A percentile compares a stretch with the other conserved stretches of the same genome.
These are phyloP conservation scores for Amaranthus cruentus DNA, from an alignment of 148 eudicot species.

Conservation along the genomic window DNA sequence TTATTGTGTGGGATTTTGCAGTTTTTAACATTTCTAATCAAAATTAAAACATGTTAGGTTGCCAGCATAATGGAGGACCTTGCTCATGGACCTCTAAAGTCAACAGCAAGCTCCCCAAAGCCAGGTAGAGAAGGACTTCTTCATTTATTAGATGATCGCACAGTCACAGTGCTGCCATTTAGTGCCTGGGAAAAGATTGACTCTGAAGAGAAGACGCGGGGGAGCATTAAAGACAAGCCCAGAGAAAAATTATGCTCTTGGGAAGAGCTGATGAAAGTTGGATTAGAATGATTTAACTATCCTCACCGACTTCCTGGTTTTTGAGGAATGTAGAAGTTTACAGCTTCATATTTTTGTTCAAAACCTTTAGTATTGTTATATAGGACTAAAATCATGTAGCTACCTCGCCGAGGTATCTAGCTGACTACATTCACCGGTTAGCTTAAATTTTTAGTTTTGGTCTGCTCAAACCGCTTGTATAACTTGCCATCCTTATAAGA, in stretches of 20 bases:
- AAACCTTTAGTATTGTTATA: neutral
- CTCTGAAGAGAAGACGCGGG: slow-evolving; percentile 61
- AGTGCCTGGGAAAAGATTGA: slow-evolving; percentile 81
- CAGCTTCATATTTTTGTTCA: neutral
- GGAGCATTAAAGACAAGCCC: slow-evolving; percentile 63
- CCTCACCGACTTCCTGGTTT: neutral
- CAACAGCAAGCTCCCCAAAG: slow-evolving; percentile 42
- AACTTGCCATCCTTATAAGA: neutral
- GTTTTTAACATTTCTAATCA: neutral
- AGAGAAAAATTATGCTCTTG: slow-evolving; percentile 67
- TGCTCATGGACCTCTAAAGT: slow-evolving; percentile 38
- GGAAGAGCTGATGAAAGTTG: slow-evolving; percentile 67
- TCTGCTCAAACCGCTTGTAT: neutral
- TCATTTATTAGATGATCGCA: slow-evolving; percentile 49
- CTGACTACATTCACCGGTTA: neutral
- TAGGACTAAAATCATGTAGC: neutral
- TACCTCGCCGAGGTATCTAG: neutral
- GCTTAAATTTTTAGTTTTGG: neutral
- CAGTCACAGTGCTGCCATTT: slow-evolving; percentile 53
- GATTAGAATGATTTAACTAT: slow-evolving; percentile 25
- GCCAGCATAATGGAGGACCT: slow-evolving; percentile 69
- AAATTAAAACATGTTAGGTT: slow-evolving; percentile 36
- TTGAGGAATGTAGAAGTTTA: neutral
- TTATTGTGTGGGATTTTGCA: neutral
- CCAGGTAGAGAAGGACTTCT: slow-evolving; percentile 84